These are phyloP conservation scores for Zygotorulaspora florentina DNA, from an alignment of 805 yeast species.

Conservation along the genomic window DNA sequence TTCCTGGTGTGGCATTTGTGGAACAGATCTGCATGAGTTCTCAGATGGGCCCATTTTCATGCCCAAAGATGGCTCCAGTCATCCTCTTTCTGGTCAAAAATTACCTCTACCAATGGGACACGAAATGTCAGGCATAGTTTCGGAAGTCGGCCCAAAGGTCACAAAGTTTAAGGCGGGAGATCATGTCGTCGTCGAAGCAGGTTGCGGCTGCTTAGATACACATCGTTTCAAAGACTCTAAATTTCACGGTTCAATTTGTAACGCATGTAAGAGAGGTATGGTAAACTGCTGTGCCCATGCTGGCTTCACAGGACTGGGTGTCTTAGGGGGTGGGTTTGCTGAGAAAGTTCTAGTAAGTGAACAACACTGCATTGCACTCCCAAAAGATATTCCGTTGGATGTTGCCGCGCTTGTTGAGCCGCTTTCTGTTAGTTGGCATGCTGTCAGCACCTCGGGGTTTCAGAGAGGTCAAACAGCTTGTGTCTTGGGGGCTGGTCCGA, in stretches of 20 bases:
- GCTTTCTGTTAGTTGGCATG: conserved; percentile 55
- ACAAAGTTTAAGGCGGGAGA: conserved; percentile 47
- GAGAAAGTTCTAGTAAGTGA: conserved; percentile 44
- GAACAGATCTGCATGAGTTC: conserved; percentile 56
- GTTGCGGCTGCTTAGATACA: conserved; percentile 51
- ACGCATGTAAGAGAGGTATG: conserved; percentile 45
- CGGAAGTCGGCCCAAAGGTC: conserved; percentile 45
- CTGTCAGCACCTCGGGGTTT: conserved; percentile 45
- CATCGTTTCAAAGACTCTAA: conserved; percentile 34
- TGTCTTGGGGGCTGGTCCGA: conserved; percentile 60
- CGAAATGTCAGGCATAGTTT: conserved; percentile 46
- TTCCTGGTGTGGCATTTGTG: conserved; percentile 56
- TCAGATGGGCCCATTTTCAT: conserved; percentile 56
- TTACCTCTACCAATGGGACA: conserved; percentile 51
- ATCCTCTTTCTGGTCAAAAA: conserved; percentile 38
- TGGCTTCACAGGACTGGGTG: conserved; percentile 54
- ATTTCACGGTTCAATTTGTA: conserved; percentile 34
- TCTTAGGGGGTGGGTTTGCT: conserved; percentile 52
- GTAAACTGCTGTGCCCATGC: conserved; percentile 50
- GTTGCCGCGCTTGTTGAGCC: conserved; percentile 58
- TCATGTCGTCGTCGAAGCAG: conserved; percentile 59
- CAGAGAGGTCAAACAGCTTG: conserved; percentile 44
- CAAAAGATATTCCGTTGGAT: conserved; percentile 44
- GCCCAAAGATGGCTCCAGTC: conserved; percentile 36
- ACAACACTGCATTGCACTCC: conserved; percentile 40